phyloP scores from a whole-genome alignment of 2,329 filamentous ascomycete species.

The Bipolaris gigantea region DNA sequence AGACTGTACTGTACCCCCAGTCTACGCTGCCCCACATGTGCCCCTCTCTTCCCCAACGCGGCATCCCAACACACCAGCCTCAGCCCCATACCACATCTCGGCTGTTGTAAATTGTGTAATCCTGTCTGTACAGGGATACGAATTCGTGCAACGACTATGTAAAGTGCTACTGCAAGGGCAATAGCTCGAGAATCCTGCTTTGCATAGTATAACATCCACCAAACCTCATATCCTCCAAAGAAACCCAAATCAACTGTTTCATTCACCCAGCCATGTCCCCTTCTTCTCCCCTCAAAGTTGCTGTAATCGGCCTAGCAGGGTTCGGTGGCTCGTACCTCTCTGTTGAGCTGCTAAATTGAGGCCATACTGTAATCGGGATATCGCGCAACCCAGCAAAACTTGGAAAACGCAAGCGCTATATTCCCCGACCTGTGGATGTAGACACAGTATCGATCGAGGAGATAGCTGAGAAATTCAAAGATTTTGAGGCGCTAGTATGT shows the following conservation, averaged over 20 bases:
- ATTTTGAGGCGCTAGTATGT: constrained; percentile 37
- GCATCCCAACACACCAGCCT: constrained; percentile 18
- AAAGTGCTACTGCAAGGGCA: too few species aligned
- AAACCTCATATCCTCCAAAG: background rate
- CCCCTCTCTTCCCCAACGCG: constrained; percentile 28
- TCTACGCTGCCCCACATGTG: constrained; percentile 32
- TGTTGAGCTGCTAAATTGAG: constrained; percentile 39
- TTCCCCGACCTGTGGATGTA: constrained; percentile 32
- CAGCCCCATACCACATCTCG: background rate
- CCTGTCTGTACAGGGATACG: background rate
- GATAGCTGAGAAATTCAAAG: constrained; percentile 32
- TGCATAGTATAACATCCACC: too few species aligned
- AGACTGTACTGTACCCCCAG: background rate
- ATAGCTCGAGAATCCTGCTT: background rate
- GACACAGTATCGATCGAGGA: constrained; percentile 25
- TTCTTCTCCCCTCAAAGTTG: constrained; percentile 23
- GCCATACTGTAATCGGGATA: constrained; percentile 40
- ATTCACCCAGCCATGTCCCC: background rate
- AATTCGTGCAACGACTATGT: background rate
- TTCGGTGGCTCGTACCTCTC: constrained; percentile 41
- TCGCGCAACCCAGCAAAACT: constrained; percentile 39
- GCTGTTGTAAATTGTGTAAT: constrained; percentile 1
- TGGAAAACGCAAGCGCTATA: constrained; percentile 36
- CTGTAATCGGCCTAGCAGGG: constrained; percentile 40
- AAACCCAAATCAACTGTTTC: background rate